A percentile compares a stretch with the other conserved stretches of the same genome.
Conservation (phyloP, 371 early-diverging fungal genomes). For the Syncephalastrum contaminatum region DNA sequence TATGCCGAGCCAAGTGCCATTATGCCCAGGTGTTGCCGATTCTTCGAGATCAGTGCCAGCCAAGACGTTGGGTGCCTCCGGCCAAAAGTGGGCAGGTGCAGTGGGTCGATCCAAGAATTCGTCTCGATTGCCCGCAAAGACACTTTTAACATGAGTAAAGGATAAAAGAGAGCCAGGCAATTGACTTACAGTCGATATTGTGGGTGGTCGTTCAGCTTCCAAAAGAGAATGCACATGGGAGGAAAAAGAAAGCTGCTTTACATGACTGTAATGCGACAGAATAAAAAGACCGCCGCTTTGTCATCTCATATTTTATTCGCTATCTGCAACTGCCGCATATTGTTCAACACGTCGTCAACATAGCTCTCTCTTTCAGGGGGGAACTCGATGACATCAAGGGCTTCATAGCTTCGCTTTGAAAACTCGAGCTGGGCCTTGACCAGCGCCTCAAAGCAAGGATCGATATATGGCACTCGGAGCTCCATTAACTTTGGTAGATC, state of each 20-base stretch:
- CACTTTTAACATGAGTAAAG: constrained; percentile 25
- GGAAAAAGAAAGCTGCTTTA: constrained; percentile 13
- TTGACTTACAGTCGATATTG: constrained; percentile 50
- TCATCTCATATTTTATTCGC: constrained; percentile 9
- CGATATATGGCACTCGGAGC: constrained; percentile 81
- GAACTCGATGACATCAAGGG: constrained; percentile 43
- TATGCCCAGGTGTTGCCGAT: constrained; percentile 16
- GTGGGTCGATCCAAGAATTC: constrained; percentile 54
- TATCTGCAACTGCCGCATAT: too few species aligned
- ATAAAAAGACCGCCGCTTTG: constrained; percentile 18
- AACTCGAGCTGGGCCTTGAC: constrained; percentile 84
- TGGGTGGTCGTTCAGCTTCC: constrained; percentile 54
- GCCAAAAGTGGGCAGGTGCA: constrained; percentile 58
- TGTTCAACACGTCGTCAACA: too few species aligned
- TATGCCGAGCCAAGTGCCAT: constrained; percentile 65
- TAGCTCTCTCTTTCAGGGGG: too few species aligned
- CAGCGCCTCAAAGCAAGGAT: constrained; percentile 91
- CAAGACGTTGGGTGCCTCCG: constrained; percentile 29
- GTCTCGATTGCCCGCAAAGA: constrained; percentile 64
- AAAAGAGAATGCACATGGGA: constrained; percentile 62
- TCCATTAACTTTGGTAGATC: constrained; percentile 92
- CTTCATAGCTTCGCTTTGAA: constrained; percentile 68
- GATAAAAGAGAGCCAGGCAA: not conserved
- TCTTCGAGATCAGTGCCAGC: constrained; percentile 43
- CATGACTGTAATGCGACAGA: constrained; percentile 11